phyloP scores from a whole-genome alignment of 805 yeast genomes.

The Kuraishia piskuri region DNA sequence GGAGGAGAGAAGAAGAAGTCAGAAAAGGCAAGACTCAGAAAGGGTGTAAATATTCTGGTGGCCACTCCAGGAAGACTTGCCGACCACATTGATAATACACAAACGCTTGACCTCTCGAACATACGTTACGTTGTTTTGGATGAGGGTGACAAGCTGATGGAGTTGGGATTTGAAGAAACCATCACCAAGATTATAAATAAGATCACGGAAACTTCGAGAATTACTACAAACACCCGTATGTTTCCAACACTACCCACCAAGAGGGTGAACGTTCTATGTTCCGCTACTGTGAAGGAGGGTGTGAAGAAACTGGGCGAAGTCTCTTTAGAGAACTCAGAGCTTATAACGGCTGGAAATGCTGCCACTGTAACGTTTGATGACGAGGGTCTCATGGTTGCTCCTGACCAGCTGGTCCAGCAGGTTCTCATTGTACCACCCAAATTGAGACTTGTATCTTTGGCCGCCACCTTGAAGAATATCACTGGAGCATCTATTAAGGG shows the following conservation, averaged over 20 bases:
- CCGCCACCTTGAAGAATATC: conserved; percentile 52
- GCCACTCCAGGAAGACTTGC: conserved; percentile 96
- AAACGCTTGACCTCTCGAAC: conserved; percentile 59
- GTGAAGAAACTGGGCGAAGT: conserved; percentile 77
- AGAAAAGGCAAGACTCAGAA: conserved; percentile 90
- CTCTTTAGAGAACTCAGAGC: conserved; percentile 63
- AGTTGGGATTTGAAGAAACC: conserved; percentile 93
- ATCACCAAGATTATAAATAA: conserved; percentile 63
- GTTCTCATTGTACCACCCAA: conserved; percentile 88
- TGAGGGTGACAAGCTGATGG: conserved; percentile 96
- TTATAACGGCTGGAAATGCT: conserved; percentile 37
- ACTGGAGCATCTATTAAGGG: conserved; percentile 23
- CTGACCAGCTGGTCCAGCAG: conserved; percentile 83
- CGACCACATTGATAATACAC: conserved; percentile 90
- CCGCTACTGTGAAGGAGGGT: conserved; percentile 84
- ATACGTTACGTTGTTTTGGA: conserved; percentile 86
- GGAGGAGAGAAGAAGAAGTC: conserved; percentile 98
- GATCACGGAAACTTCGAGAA: conserved; percentile 37
- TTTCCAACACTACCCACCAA: conserved; percentile 57
- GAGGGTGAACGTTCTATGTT: conserved; percentile 78
- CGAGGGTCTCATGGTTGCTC: conserved; percentile 43
- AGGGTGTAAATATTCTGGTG: conserved; percentile 92
- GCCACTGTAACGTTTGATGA: conserved; percentile 18
- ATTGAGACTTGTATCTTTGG: conserved; percentile 73
- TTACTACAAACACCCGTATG: conserved; percentile 21